These are phyloP conservation scores for Eimeria falciformis DNA, from an alignment of 169 alveolate species.

Conservation along the genomic window DNA sequence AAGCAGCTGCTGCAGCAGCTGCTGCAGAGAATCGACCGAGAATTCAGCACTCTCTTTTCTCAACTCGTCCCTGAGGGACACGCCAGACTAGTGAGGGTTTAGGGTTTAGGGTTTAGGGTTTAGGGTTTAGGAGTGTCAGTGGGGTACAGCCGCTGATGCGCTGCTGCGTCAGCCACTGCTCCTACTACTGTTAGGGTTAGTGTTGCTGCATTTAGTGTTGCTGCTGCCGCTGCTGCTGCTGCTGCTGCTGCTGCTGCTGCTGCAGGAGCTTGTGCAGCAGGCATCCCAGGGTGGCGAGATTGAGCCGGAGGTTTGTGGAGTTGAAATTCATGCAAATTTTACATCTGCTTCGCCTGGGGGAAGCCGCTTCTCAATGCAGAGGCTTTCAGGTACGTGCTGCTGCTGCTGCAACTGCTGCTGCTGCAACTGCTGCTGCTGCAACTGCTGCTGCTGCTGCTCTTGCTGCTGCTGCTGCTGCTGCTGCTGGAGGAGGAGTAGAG, in stretches of 20 bases:
- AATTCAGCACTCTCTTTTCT: not conserved
- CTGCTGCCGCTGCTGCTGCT: not conserved
- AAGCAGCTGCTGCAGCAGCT: slow-evolving; percentile 1
- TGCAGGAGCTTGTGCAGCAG: not conserved
- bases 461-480: slow-evolving; percentile 22
- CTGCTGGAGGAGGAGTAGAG: not conserved
- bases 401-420: not conserved
- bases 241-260: slow-evolving; percentile 2
- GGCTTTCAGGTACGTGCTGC: not conserved
- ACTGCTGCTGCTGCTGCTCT: slow-evolving; percentile 2
- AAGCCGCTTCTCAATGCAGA: not conserved
- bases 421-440: slow-evolving; percentile 8
- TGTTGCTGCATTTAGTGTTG: not conserved
- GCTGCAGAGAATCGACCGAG: slow-evolving; percentile 20
- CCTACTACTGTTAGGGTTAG: not conserved
- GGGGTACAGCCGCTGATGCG: not conserved
- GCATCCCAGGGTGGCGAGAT: not conserved
- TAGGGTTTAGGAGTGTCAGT: not conserved
- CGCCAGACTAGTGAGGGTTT: slow-evolving; percentile 25
- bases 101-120: not conserved
- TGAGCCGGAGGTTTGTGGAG: not conserved
- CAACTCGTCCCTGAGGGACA: slow-evolving; percentile 32
- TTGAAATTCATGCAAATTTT: not conserved
- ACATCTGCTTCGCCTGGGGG: not conserved
- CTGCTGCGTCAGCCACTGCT: not conserved